These are phyloP conservation scores for Backusella westeae DNA, from an alignment of 192 early-diverging fungal genomes.

Conservation along the genomic window DNA sequence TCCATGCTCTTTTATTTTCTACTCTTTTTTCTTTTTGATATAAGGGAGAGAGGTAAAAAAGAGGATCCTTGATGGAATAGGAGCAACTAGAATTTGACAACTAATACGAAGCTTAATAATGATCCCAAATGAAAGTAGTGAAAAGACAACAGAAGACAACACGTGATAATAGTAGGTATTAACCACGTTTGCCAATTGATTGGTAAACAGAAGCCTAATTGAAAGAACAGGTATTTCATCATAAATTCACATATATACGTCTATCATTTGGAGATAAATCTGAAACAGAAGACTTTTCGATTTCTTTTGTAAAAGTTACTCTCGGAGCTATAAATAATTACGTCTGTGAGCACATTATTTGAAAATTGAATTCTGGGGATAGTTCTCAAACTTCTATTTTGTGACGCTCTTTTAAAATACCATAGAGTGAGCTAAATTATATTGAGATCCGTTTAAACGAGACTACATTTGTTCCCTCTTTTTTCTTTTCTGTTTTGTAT, in stretches of 20 bases:
- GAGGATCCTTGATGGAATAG: not conserved
- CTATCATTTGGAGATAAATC: not conserved
- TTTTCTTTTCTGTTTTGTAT: not conserved
- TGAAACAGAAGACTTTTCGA: not conserved
- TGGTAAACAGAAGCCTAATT: not conserved
- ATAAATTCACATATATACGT: not conserved
- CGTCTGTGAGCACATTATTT: slow-evolving; percentile 1
- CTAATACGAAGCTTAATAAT: not conserved
- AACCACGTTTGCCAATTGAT: not conserved
- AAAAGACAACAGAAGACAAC: not conserved
- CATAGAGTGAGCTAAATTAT: not conserved
- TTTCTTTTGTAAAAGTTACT: not conserved
- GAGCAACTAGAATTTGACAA: not conserved
- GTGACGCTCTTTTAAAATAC: slow-evolving; percentile 8
- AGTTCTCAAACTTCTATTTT: slow-evolving; percentile 7
- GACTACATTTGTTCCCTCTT: not conserved
- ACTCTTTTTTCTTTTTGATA: not conserved
- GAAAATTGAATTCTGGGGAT: not conserved
- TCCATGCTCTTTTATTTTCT: not conserved
- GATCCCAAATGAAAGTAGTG: not conserved
- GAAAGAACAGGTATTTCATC: not conserved
- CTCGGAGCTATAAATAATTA: not conserved
- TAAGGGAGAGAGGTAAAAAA: not conserved
- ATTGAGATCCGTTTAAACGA: not conserved
- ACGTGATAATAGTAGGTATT: not conserved